A percentile compares a stretch with the other conserved stretches of the same genome.
These are phyloP conservation scores for Ophiostoma perfectum DNA, from an alignment of 2,329 filamentous ascomycete species.

Conservation along the genomic window DNA sequence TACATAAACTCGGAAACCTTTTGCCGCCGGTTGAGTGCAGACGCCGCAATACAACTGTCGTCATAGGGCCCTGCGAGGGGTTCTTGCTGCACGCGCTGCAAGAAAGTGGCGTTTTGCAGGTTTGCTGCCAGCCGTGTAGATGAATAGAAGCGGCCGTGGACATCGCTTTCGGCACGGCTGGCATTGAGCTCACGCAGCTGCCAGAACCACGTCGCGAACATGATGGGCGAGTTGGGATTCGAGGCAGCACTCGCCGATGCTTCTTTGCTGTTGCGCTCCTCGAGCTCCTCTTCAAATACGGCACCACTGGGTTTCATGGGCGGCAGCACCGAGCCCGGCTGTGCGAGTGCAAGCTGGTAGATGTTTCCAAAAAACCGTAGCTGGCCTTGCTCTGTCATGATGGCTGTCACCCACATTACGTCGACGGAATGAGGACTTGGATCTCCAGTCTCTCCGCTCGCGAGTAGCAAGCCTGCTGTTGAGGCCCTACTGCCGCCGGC, in stretches of 20 bases:
- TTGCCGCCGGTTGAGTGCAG: constrained; percentile 50
- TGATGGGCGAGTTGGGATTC: constrained; percentile 13
- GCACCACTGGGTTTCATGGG: constrained; percentile 23
- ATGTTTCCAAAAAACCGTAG: constrained; percentile 32
- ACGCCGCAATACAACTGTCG: constrained; percentile 35
- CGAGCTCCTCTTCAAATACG: constrained; percentile 31
- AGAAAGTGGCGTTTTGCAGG: constrained; percentile 32
- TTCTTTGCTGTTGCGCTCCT: constrained; percentile 22
- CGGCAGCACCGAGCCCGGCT: constrained; percentile 11
- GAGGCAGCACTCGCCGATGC: constrained; percentile 32
- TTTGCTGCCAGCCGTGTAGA: constrained; percentile 49
- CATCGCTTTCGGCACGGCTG: constrained; percentile 37
- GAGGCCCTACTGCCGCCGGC: constrained; percentile 51
- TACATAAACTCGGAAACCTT: constrained; percentile 38
- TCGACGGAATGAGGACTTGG: constrained; percentile 18
- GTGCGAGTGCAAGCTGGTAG: constrained; percentile 29
- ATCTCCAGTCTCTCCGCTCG: not conserved
- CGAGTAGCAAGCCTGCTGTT: constrained; percentile 46
- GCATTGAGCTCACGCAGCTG: constrained; percentile 28
- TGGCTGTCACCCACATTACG: constrained; percentile 32
- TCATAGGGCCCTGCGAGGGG: not conserved
- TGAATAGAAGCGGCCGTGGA: constrained; percentile 55
- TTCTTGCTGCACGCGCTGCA: constrained; percentile 29
- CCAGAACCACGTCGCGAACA: constrained; percentile 32
- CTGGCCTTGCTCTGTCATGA: constrained; percentile 26